A percentile compares a stretch with the other conserved stretches of the same genome.
These are phyloP conservation scores for Mentha longifolia DNA, from an alignment of 257 asterid species.

Conservation along the genomic window DNA sequence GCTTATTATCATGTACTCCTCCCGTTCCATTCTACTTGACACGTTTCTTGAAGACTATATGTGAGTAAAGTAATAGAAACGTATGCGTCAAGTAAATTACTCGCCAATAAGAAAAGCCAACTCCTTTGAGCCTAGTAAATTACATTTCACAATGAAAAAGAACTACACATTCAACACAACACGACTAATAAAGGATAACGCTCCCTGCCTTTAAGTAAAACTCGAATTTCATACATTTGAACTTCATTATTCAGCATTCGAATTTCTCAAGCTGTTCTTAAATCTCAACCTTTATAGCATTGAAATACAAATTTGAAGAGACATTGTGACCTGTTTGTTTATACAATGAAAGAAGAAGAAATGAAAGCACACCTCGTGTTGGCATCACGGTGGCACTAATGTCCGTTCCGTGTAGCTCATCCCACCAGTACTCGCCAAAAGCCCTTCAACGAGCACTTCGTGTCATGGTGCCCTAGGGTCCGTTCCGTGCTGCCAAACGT, in stretches of 20 bases:
- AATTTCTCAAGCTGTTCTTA: conserved; percentile 26
- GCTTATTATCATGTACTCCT: not conserved
- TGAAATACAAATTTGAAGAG: conserved; percentile 13
- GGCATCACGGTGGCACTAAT: no score
- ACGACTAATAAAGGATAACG: not conserved
- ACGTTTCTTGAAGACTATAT: no score
- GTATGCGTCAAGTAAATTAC: no score
- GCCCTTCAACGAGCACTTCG: no score
- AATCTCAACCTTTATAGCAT: conserved; percentile 29
- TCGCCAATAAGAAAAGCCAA: not conserved
- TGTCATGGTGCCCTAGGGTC: conserved; percentile 90
- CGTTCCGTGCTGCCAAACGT: conserved; percentile 95
- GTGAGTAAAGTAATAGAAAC: no score
- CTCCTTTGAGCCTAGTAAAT: not conserved
- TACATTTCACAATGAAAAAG: not conserved
- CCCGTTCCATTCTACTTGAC: no score
- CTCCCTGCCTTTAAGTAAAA: conserved; percentile 1
- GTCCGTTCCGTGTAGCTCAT: no score
- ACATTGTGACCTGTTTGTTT: conserved; percentile 21
- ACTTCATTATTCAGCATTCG: conserved; percentile 38
- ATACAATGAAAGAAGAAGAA: conserved; percentile 26
- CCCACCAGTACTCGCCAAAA: no score
- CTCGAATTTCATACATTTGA: conserved; percentile 27
- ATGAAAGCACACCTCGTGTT: conserved; percentile 17
- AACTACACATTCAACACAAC: not conserved